Evolutionary conservation across 192 early-diverging fungal species (phyloP).

Genomic region (Podila minutissima): DNA sequence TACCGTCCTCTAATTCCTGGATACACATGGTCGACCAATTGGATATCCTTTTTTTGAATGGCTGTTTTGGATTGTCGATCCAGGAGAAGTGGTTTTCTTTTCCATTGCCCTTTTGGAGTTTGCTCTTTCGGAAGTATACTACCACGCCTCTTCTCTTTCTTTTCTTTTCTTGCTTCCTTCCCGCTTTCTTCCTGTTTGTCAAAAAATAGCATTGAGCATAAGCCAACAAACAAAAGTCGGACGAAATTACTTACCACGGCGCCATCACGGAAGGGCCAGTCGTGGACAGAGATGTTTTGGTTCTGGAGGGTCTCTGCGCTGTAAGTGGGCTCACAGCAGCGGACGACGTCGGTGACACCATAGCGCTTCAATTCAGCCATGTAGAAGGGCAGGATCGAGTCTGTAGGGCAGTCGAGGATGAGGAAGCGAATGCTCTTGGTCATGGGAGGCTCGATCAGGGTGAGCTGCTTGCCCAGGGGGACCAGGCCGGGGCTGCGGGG

Average conservation of each 20-base stretch:
- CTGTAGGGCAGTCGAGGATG: constrained; percentile 93
- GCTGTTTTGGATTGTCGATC: neutral
- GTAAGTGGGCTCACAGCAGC: constrained; percentile 93
- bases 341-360: constrained; percentile 89
- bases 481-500: constrained; percentile 45
- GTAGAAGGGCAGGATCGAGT: constrained; percentile 80
- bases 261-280: constrained; percentile 92
- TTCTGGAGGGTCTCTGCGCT: constrained; percentile 63
- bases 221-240: neutral
- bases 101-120: neutral
- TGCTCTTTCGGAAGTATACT: too few species aligned
- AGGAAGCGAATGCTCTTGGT: constrained; percentile 79
- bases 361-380: constrained; percentile 74
- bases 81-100: neutral
- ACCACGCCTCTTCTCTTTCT: too few species aligned
- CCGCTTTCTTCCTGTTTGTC: too few species aligned
- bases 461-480: constrained; percentile 70
- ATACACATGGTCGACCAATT: too few species aligned
- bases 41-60: too few species aligned
- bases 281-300: constrained; percentile 81
- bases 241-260: constrained; percentile 65
- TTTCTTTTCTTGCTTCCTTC: too few species aligned
- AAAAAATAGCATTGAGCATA: neutral
- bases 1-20: too few species aligned
- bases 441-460: constrained; percentile 66